Conservation (phyloP, 2,329 filamentous ascomycete species). For the Paecilomyces fulvus region DNA sequence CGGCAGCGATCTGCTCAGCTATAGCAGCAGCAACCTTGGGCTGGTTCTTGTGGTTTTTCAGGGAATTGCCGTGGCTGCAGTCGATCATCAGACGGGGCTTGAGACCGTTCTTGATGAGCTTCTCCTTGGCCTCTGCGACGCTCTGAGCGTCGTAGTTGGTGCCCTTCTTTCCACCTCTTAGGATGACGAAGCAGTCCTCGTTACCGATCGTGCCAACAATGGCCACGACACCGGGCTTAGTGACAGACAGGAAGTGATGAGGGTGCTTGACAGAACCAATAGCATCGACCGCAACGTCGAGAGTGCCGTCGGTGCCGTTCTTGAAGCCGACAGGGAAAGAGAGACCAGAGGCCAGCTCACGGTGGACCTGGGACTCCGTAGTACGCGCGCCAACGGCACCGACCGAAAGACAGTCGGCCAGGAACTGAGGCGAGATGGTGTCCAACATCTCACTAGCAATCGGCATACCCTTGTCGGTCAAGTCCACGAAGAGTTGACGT, state of each 20-base stretch:
- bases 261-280: slow-evolving; percentile 87
- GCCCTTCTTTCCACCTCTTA: slow-evolving; percentile 83
- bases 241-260: slow-evolving; percentile 95
- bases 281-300: slow-evolving; percentile 87
- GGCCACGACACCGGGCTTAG: slow-evolving; percentile 88
- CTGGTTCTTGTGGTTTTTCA: slow-evolving; percentile 96
- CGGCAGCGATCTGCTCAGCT: slow-evolving; percentile 74
- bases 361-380: slow-evolving; percentile 90
- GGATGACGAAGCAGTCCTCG: slow-evolving; percentile 93
- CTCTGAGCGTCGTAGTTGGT: slow-evolving; percentile 88
- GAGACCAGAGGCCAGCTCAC: slow-evolving; percentile 85
- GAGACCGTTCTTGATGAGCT: slow-evolving; percentile 65
- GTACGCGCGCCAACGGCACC: slow-evolving; percentile 94
- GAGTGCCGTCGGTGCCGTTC: slow-evolving; percentile 90
- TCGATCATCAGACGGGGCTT: slow-evolving; percentile 85
- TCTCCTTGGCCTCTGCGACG: slow-evolving; percentile 73
- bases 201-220: slow-evolving; percentile 94
- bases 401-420: slow-evolving; percentile 83
- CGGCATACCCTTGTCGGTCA: slow-evolving; percentile 88
- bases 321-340: slow-evolving; percentile 99
- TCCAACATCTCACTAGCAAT: slow-evolving; percentile 97
- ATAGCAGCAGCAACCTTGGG: slow-evolving; percentile 79
- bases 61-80: slow-evolving; percentile 92
- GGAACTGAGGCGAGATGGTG: slow-evolving; percentile 94
- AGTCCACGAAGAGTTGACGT: slow-evolving; percentile 83